These are phyloP conservation scores for Monosporascus sp. DNA, from an alignment of 2,329 filamentous ascomycete genomes.

Conservation along the genomic window DNA sequence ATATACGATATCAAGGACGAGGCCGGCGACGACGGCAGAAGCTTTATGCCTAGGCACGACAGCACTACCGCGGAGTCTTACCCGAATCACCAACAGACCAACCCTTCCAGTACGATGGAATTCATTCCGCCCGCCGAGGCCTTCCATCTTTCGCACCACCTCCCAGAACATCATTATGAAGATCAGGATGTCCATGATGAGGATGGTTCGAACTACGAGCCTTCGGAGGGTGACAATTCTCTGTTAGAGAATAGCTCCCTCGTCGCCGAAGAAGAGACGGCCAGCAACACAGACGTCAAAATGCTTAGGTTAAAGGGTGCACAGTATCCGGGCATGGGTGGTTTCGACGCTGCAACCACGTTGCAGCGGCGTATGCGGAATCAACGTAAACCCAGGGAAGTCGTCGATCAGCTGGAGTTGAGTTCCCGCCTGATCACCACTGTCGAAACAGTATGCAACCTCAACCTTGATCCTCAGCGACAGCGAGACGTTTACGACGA, in stretches of 20 bases:
- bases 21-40: not conserved
- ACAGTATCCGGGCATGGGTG: conserved; percentile 72
- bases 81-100: not conserved
- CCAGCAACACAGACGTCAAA: conserved; percentile 5
- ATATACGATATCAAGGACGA: not conserved
- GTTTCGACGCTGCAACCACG: conserved; percentile 75
- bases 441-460: conserved; percentile 59
- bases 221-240: conserved; percentile 25
- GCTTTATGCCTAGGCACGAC: not conserved
- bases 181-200: conserved; percentile 13
- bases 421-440: conserved; percentile 61
- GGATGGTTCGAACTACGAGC: conserved; percentile 20
- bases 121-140: not conserved
- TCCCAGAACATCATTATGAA: conserved; percentile 3
- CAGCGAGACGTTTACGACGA: conserved; percentile 56
- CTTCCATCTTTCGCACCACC: not conserved
- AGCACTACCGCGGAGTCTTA: not conserved
- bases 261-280: conserved; percentile 18
- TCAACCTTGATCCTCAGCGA: conserved; percentile 45
- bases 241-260: conserved; percentile 25
- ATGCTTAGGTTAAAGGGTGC: conserved; percentile 57
- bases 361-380: conserved; percentile 71
- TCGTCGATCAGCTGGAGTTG: conserved; percentile 61
- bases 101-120: not conserved
- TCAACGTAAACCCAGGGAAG: conserved; percentile 70